Conservation (phyloP, 495 filamentous ascomycete species). For the Annulohypoxylon stygium region DNA sequence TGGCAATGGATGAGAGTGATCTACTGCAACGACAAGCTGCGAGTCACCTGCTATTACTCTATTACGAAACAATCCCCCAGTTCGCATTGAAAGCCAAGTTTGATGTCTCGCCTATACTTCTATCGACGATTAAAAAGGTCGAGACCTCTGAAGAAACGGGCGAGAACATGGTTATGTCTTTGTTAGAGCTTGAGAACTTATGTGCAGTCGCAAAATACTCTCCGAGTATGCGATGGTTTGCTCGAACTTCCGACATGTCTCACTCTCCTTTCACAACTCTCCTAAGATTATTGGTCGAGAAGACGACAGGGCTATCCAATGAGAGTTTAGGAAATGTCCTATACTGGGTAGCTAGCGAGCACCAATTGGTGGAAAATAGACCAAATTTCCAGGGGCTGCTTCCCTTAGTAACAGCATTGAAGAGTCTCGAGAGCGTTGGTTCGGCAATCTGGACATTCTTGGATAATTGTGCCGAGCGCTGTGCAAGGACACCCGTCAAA, state of each 20-base stretch:
- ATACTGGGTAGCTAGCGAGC: conserved; percentile 63
- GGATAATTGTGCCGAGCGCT: conserved; percentile 81
- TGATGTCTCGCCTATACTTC: conserved; percentile 83
- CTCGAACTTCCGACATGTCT: conserved; percentile 61
- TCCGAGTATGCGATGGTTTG: conserved; percentile 84
- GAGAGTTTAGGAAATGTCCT: conserved; percentile 61
- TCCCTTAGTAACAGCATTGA: conserved; percentile 66
- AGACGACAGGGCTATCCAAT: conserved; percentile 57
- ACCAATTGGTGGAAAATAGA: conserved; percentile 58
- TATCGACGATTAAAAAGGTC: conserved; percentile 66
- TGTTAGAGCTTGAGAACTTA: conserved; percentile 80
- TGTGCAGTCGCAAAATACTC: conserved; percentile 82
- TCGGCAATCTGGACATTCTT: conserved; percentile 71
- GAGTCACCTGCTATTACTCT: conserved; percentile 78
- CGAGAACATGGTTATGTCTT: conserved; percentile 64
- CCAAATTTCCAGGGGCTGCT: conserved; percentile 58
- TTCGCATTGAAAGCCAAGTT: conserved; percentile 85
- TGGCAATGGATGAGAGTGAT: conserved; percentile 73
- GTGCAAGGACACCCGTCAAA: conserved; percentile 78
- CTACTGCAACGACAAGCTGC: conserved; percentile 82
- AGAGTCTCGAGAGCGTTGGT: conserved; percentile 38
- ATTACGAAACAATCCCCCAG: conserved; percentile 84
- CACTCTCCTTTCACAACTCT: conserved; percentile 77
- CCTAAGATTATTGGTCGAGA: conserved; percentile 65
- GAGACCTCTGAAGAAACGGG: conserved; percentile 33